Conservation (phyloP, 2,329 filamentous ascomycete genomes). For the Fusarium stilboides region DNA sequence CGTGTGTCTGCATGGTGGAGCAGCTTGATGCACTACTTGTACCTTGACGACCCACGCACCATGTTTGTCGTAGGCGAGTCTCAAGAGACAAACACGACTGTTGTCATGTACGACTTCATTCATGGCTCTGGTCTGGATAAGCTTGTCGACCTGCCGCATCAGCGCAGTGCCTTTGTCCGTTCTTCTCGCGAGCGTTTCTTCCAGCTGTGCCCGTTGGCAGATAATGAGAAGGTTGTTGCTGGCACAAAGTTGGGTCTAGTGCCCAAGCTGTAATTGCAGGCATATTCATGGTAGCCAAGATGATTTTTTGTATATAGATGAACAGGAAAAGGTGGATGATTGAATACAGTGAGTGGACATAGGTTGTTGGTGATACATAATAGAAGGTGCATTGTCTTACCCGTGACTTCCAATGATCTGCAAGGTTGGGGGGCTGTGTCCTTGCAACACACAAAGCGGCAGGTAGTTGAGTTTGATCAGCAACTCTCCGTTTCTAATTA, state of each 20-base stretch:
- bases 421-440: background rate
- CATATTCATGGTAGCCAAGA: background rate
- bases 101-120: slow-evolving; percentile 81
- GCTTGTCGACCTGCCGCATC: slow-evolving; percentile 80
- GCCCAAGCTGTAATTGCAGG: slow-evolving; percentile 65
- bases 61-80: slow-evolving; percentile 77
- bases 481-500: too few species aligned
- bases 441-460: background rate
- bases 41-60: slow-evolving; percentile 73
- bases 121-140: slow-evolving; percentile 81
- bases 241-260: slow-evolving; percentile 68
- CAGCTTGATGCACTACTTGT: slow-evolving; percentile 74
- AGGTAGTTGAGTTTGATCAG: background rate
- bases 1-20: slow-evolving; percentile 75
- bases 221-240: slow-evolving; percentile 69
- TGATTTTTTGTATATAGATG: background rate
- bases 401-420: background rate
- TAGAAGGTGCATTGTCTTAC: background rate
- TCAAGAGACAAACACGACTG: slow-evolving; percentile 77
- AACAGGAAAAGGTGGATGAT: background rate
- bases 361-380: too few species aligned
- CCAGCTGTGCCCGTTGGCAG: slow-evolving; percentile 73
- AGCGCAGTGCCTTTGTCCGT: slow-evolving; percentile 77
- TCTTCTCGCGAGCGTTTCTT: slow-evolving; percentile 79
- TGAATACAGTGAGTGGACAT: background rate